A percentile compares a stretch with the other conserved stretches of the same genome.
These are phyloP conservation scores for Escovopsis sp. DNA, from an alignment of 2,329 filamentous ascomycete genomes.

Conservation along the genomic window DNA sequence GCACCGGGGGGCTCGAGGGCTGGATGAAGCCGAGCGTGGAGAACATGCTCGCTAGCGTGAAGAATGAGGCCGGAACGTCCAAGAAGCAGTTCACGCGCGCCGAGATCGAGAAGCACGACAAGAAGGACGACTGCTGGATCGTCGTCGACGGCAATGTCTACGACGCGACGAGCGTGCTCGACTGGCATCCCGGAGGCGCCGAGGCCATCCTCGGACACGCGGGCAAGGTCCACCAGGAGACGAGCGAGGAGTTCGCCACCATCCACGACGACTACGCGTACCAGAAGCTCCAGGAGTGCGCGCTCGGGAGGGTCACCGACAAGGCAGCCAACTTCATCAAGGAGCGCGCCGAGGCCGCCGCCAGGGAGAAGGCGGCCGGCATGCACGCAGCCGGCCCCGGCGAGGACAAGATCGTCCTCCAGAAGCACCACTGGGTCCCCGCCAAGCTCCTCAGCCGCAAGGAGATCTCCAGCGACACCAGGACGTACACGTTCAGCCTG, in stretches of 20 bases:
- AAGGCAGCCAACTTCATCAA: conserved; percentile 33
- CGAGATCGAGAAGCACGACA: conserved; percentile 55
- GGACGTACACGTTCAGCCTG: conserved; percentile 30
- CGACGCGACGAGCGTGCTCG: conserved; percentile 66
- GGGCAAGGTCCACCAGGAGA: conserved; percentile 45
- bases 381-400: not conserved
- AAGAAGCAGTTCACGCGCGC: conserved; percentile 50
- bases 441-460: conserved; percentile 25
- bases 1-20: conserved; percentile 34
- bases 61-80: conserved; percentile 44
- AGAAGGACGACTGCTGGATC: conserved; percentile 63
- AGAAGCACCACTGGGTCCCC: conserved; percentile 31
- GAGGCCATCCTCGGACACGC: conserved; percentile 71
- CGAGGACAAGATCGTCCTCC: conserved; percentile 18
- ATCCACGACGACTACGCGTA: conserved; percentile 46
- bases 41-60: conserved; percentile 37
- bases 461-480: conserved; percentile 24
- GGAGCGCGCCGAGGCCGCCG: conserved; percentile 24
- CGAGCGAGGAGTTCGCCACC: conserved; percentile 76
- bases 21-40: conserved; percentile 35
- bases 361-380: conserved; percentile 20
- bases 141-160: conserved; percentile 81
- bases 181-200: conserved; percentile 74
- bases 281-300: conserved; percentile 25
- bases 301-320: conserved; percentile 32